Evolutionary conservation across 2,329 filamentous ascomycete species (phyloP).

Genomic region (Fusarium sp.): DNA sequence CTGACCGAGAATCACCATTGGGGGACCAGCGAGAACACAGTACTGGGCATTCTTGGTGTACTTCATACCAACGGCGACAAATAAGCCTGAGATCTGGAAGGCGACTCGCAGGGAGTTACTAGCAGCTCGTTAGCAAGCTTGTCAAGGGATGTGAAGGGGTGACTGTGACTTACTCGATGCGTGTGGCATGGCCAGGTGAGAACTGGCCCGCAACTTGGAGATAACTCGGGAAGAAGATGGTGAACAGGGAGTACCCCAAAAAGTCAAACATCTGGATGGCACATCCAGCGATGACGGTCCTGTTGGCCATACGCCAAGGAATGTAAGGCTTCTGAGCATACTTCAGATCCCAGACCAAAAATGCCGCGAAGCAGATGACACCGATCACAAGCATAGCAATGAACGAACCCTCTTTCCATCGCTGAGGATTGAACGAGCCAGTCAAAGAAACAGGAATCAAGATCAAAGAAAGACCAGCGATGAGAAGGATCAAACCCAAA

Average conservation of each 20-base stretch:
- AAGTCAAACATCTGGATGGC: conserved; percentile 47
- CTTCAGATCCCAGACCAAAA: conserved; percentile 49
- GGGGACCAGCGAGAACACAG: neutral
- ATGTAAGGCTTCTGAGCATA: conserved; percentile 50
- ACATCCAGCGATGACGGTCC: conserved; percentile 49
- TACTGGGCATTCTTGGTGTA: neutral
- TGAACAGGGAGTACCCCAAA: conserved; percentile 41
- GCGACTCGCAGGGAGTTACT: neutral
- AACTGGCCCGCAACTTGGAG: conserved; percentile 49
- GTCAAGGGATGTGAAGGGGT: neutral
- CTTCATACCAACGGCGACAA: neutral
- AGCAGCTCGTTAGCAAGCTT: neutral
- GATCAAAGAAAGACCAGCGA: neutral
- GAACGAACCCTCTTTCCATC: neutral
- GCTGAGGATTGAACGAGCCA: neutral
- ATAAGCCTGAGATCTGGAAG: neutral
- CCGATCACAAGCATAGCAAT: conserved; percentile 34
- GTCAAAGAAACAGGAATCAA: neutral
- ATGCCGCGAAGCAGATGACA: conserved; percentile 33
- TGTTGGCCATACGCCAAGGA: conserved; percentile 48
- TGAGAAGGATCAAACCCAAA: neutral
- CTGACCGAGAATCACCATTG: neutral
- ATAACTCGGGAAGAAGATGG: conserved; percentile 50
- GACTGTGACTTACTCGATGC: conserved; percentile 42
- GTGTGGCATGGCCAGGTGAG: conserved; percentile 46